These are phyloP conservation scores for Candida glaebosa DNA, from an alignment of 805 yeast genomes.

Conservation along the genomic window DNA sequence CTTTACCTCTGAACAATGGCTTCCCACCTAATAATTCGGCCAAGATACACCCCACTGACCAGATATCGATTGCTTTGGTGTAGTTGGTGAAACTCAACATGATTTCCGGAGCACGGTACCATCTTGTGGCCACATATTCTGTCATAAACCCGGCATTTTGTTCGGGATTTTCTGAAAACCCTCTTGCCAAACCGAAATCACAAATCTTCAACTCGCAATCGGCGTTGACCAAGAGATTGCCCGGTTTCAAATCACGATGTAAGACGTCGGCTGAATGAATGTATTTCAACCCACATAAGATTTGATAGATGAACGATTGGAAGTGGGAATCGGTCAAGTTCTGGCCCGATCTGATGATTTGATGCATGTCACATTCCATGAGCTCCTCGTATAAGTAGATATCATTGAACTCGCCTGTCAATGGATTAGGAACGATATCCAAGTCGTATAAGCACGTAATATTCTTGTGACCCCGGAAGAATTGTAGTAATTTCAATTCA, in stretches of 20 bases:
- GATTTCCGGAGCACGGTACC: slow-evolving; percentile 99
- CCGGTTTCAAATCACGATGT: slow-evolving; percentile 94
- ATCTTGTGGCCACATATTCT: slow-evolving; percentile 96
- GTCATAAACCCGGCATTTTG: slow-evolving; percentile 92
- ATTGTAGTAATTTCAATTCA: slow-evolving; percentile 84
- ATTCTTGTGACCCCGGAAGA: slow-evolving; percentile 94
- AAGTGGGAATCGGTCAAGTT: slow-evolving; percentile 92
- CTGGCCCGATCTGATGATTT: slow-evolving; percentile 90
- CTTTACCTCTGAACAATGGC: slow-evolving; percentile 92
- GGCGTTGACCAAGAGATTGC: slow-evolving; percentile 87
- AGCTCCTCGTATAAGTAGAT: slow-evolving; percentile 91
- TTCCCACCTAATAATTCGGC: slow-evolving; percentile 91
- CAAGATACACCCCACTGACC: slow-evolving; percentile 97
- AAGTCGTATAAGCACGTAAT: slow-evolving; percentile 93
- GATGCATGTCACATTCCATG: slow-evolving; percentile 99
- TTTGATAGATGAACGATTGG: slow-evolving; percentile 90
- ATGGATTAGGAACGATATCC: slow-evolving; percentile 75
- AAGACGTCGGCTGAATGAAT: slow-evolving; percentile 90
- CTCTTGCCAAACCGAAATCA: slow-evolving; percentile 95
- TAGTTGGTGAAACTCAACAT: slow-evolving; percentile 92
- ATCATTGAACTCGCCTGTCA: slow-evolving; percentile 74
- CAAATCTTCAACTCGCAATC: slow-evolving; percentile 96
- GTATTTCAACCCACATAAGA: slow-evolving; percentile 83
- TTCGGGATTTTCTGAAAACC: slow-evolving; percentile 77
- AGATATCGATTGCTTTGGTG: slow-evolving; percentile 93